Conservation (phyloP, 2,329 filamentous ascomycete genomes). For the Penicillium sp. region DNA sequence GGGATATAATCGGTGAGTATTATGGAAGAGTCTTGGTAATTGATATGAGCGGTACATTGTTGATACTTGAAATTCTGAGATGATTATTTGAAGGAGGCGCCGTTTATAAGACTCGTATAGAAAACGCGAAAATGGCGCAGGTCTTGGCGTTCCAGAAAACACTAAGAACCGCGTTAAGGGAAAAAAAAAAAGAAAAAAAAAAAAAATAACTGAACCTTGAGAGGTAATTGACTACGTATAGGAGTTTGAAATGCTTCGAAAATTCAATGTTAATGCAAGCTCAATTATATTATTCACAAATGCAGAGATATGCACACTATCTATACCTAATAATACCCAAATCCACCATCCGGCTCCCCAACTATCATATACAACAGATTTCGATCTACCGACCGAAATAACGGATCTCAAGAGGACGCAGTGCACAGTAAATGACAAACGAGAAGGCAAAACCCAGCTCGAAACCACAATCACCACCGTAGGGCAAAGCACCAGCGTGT, state of each 20-base stretch:
- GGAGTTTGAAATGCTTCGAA: no score
- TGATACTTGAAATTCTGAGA: background rate
- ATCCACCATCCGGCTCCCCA: background rate
- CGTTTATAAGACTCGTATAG: background rate
- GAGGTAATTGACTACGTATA: no score
- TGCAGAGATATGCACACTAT: background rate
- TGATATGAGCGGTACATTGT: background rate
- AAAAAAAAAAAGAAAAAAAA: no score
- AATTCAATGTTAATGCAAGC: background rate
- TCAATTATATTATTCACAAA: background rate
- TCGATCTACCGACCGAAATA: slow-evolving; percentile 41
- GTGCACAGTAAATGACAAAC: slow-evolving; percentile 51
- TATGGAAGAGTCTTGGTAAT: background rate
- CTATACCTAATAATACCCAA: background rate
- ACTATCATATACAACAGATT: slow-evolving; percentile 11
- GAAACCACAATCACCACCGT: slow-evolving; percentile 61
- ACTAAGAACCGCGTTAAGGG: no score
- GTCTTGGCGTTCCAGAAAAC: background rate
- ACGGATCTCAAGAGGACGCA: slow-evolving; percentile 54
- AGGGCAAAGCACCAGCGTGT: slow-evolving; percentile 52
- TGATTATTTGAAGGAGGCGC: background rate
- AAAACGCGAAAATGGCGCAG: slow-evolving; percentile 2
- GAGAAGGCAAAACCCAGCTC: slow-evolving; percentile 66
- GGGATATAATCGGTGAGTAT: background rate
- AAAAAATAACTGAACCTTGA: no score